Evolutionary conservation across 805 yeast genomes (phyloP).

Genomic region (Candida railenensis): DNA sequence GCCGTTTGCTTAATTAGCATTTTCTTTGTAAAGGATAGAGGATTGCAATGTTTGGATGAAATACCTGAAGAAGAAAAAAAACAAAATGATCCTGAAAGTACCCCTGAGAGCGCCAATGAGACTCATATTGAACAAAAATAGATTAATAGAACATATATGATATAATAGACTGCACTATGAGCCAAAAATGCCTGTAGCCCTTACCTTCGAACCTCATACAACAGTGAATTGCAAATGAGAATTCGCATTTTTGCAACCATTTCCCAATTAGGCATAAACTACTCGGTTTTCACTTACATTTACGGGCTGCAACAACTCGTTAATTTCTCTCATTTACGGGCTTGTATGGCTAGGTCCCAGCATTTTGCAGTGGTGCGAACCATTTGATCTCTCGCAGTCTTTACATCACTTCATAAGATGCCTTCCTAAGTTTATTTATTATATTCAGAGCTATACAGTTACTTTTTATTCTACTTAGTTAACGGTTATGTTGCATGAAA

Average conservation of each 20-base stretch:
- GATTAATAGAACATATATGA: not conserved
- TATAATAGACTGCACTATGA: not conserved
- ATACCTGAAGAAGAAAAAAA: slow-evolving; percentile 7
- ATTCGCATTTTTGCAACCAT: not conserved
- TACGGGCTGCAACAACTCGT: too few species aligned
- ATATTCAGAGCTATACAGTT: too few species aligned
- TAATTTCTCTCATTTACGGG: too few species aligned
- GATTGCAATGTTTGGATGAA: slow-evolving; percentile 36
- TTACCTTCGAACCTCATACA: too few species aligned
- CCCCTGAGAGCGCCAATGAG: not conserved
- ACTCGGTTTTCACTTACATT: too few species aligned
- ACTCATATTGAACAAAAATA: not conserved
- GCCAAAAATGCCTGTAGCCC: not conserved
- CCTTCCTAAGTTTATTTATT: too few species aligned
- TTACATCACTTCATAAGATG: not conserved
- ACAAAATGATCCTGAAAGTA: not conserved
- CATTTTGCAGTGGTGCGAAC: too few species aligned
- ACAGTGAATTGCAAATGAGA: too few species aligned
- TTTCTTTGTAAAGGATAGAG: slow-evolving; percentile 37
- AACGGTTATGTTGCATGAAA: not conserved
- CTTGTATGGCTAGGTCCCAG: too few species aligned
- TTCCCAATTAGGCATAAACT: not conserved
- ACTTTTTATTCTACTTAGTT: not conserved
- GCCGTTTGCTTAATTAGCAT: slow-evolving; percentile 30
- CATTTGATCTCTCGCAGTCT: too few species aligned